Evolutionary conservation across 2,329 filamentous ascomycete species (phyloP).

Genomic region (Diaporthe nobilis): DNA sequence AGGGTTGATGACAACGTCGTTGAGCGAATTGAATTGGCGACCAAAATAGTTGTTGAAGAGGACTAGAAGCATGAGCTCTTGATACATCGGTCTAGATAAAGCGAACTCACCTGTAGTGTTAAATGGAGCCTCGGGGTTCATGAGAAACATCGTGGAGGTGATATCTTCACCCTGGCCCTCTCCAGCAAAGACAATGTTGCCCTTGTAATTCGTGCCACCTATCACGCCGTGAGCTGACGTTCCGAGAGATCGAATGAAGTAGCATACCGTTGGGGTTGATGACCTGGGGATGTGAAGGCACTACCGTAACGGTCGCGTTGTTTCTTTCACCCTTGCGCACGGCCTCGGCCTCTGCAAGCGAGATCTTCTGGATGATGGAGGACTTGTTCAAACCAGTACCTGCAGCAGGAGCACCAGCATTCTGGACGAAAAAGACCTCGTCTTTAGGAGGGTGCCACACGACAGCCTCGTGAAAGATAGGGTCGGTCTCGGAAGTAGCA

Average conservation of each 20-base stretch:
- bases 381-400: constrained; percentile 67
- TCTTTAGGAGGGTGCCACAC: constrained; percentile 65
- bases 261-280: constrained; percentile 63
- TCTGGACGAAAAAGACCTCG: constrained; percentile 69
- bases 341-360: constrained; percentile 57
- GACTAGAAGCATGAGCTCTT: constrained; percentile 45
- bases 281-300: constrained; percentile 59
- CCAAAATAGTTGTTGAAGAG: constrained; percentile 74
- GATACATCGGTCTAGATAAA: not conserved
- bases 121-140: constrained; percentile 63
- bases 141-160: constrained; percentile 56
- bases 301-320: constrained; percentile 58
- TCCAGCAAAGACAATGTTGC: constrained; percentile 63
- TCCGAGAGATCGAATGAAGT: not conserved
- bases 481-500: constrained; percentile 58
- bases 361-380: constrained; percentile 65
- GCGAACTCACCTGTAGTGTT: constrained; percentile 56
- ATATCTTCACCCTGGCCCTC: constrained; percentile 64
- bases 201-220: constrained; percentile 62
- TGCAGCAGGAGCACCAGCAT: constrained; percentile 60
- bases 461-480: constrained; percentile 69
- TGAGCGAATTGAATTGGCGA: constrained; percentile 71
- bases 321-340: constrained; percentile 55
- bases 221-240: not conserved
- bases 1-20: constrained; percentile 69